These are phyloP conservation scores for Coprinopsis strossmayeri DNA, from an alignment of 768 basidiomycete genomes.

Conservation along the genomic window DNA sequence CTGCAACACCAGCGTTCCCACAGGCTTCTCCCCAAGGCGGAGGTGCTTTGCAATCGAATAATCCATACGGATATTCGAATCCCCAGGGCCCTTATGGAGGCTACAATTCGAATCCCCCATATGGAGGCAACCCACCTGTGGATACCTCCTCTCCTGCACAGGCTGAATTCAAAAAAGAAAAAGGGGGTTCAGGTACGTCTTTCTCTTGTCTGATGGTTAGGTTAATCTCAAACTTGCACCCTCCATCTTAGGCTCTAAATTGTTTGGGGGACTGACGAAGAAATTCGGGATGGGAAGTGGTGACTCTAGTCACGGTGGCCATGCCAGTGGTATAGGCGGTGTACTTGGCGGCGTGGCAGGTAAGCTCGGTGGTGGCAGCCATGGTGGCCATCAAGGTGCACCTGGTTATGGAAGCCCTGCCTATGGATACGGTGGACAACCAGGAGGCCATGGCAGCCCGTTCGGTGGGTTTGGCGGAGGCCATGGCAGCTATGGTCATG, in stretches of 20 bases:
- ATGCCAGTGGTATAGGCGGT: not conserved
- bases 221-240: not conserved
- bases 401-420: too few species aligned
- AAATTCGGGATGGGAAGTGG: not conserved
- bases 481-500: not conserved
- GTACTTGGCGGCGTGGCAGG: too few species aligned
- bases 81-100: slow-evolving; percentile 4
- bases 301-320: too few species aligned
- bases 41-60: slow-evolving; percentile 2
- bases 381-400: too few species aligned
- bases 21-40: not conserved
- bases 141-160: not conserved
- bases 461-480: not conserved
- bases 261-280: not conserved
- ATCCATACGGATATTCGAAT: slow-evolving; percentile 17
- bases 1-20: slow-evolving; percentile 4
- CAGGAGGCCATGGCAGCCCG: too few species aligned
- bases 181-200: not conserved
- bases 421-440: too few species aligned
- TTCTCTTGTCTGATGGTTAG: not conserved
- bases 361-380: too few species aligned
- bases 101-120: not conserved
- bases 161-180: too few species aligned
- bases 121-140: not conserved
- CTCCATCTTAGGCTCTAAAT: not conserved